These are phyloP conservation scores for Hemileccinum rubropunctum DNA, from an alignment of 768 basidiomycete species.

Conservation along the genomic window DNA sequence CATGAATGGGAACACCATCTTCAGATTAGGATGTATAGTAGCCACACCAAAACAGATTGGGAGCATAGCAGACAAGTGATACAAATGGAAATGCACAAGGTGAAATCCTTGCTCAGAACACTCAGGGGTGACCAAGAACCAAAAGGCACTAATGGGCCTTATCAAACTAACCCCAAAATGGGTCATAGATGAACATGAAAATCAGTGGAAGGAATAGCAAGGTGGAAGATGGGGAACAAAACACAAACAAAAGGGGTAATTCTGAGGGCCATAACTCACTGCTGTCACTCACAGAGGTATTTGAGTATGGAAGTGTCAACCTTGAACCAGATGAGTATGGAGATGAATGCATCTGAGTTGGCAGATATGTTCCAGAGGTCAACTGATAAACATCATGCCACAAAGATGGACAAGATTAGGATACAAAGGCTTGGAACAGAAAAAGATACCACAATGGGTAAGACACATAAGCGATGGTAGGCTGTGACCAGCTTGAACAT, in stretches of 20 bases:
- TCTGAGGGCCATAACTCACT: slow-evolving; percentile 17
- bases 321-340: slow-evolving; percentile 18
- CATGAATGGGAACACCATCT: too few relatives aligned
- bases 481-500: slow-evolving; percentile 13
- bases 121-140: too few relatives aligned
- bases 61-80: too few relatives aligned
- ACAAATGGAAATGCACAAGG: too few relatives aligned
- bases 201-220: background rate
- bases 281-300: slow-evolving; percentile 18
- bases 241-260: background rate
- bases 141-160: too few relatives aligned
- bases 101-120: too few relatives aligned
- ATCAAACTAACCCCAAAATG: too few relatives aligned
- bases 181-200: too few relatives aligned
- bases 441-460: background rate
- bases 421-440: background rate
- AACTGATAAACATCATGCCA: slow-evolving; percentile 17
- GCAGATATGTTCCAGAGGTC: slow-evolving; percentile 1
- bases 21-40: too few relatives aligned
- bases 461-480: slow-evolving; percentile 27
- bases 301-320: slow-evolving; percentile 7
- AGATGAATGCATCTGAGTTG: slow-evolving; percentile 14
- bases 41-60: too few relatives aligned
- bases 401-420: background rate
- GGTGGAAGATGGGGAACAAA: background rate